These are phyloP conservation scores for Sphagnum magellanicum DNA, from an alignment of 228 moss, liverwort and hornwort species.

Conservation along the genomic window DNA sequence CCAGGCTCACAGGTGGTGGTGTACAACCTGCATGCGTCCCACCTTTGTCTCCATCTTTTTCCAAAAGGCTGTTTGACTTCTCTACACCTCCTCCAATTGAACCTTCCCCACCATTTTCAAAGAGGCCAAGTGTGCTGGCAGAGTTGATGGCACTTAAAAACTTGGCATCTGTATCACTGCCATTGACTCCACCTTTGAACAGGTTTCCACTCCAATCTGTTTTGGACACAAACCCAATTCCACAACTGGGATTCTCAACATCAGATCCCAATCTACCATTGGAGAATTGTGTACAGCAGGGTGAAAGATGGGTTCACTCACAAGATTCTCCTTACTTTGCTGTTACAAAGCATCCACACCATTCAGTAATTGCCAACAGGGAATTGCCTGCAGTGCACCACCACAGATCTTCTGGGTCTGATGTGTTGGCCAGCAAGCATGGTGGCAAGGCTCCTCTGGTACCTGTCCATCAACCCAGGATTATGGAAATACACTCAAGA, in stretches of 20 bases:
- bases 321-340: constrained; percentile 13
- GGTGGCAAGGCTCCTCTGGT: constrained; percentile 22
- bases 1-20: constrained; percentile 20
- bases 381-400: no score
- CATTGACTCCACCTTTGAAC: constrained; percentile 40
- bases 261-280: constrained; percentile 6
- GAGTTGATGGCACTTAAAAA: constrained; percentile 63
- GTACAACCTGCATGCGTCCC: constrained; percentile 18
- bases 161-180: constrained; percentile 25
- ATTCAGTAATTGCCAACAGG: no score
- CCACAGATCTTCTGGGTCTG: constrained; percentile 6
- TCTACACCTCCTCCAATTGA: constrained; percentile 58
- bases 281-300: neutral
- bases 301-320: constrained; percentile 19
- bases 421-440: constrained; percentile 4
- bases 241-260: constrained; percentile 9
- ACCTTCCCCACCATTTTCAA: constrained; percentile 21
- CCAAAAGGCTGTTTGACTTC: constrained; percentile 56
- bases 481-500: constrained; percentile 2
- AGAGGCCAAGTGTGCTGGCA: constrained; percentile 47
- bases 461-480: no score
- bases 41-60: constrained; percentile 22
- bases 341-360: constrained; percentile 3
- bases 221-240: constrained; percentile 16
- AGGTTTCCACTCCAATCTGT: constrained; percentile 12